Conservation (phyloP, 2,329 filamentous ascomycete genomes). For the Aspergillus novofumigatus region DNA sequence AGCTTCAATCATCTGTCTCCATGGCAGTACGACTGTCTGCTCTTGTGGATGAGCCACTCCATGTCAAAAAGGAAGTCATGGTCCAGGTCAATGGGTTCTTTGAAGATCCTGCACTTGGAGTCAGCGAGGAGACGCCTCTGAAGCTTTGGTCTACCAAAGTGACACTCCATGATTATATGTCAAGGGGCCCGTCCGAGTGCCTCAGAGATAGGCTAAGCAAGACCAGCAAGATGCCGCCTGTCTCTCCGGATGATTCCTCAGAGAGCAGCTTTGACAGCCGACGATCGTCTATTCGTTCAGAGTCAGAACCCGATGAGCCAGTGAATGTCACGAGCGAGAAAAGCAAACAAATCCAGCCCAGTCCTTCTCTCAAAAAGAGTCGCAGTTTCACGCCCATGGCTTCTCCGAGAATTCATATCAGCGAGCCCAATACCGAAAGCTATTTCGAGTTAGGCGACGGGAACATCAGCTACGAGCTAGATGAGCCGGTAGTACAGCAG, state of each 20-base stretch:
- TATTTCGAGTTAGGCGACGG: constrained; percentile 16
- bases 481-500: neutral
- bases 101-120: constrained; percentile 55
- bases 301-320: constrained; percentile 8
- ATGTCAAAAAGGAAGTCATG: constrained; percentile 51
- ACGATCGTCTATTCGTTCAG: constrained; percentile 18
- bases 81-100: constrained; percentile 60
- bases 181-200: constrained; percentile 53
- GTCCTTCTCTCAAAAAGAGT: constrained; percentile 19
- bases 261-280: constrained; percentile 29
- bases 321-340: neutral
- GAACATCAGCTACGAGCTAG: constrained; percentile 2
- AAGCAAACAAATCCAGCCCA: constrained; percentile 8
- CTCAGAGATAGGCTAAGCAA: constrained; percentile 49
- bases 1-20: constrained; percentile 17
- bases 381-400: constrained; percentile 20
- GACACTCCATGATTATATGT: constrained; percentile 46
- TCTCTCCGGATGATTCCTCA: constrained; percentile 25
- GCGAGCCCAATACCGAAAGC: constrained; percentile 19
- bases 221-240: constrained; percentile 17
- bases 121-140: constrained; percentile 38
- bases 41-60: constrained; percentile 43
- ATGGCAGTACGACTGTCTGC: constrained; percentile 23
- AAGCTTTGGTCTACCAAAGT: constrained; percentile 31
- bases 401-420: constrained; percentile 29